Evolutionary conservation across 2,329 filamentous ascomycete species (phyloP), one percentile per base, ranked within the genome.

Genomic region (Epichloe gansuensis): DNA sequence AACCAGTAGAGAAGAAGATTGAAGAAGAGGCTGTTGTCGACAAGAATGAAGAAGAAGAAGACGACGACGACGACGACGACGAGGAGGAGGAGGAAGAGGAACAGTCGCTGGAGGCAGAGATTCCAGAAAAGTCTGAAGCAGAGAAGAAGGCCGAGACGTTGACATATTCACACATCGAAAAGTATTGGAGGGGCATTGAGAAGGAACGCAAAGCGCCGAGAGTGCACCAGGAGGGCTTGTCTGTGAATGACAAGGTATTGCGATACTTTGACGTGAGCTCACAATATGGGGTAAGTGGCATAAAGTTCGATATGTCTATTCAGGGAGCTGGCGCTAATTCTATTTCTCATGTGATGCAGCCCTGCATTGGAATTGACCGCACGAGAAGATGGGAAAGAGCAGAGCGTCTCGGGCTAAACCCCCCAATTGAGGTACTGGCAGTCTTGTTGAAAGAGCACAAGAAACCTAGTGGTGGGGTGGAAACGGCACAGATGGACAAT

Each of bases 261-360:
- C 76, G 91, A 56, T 87, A 95, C 65, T 98, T 93, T 69, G 93
- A 98, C 66, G 85, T 95, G 58, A 93, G 84, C 63, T 87, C 80
- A 54, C 87, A 95, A 62, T 98, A 87, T 66, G 93, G 93, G 52
- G 89, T 95, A 80, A 73, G 87, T 81, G 13, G 47, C 36, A 21
- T 39, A 2, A 25, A 27, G 11, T 23, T 15, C 7, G n/a, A 23
- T 11, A 6, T 13, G 5, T 25, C 17, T 43, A 8, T 36, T 38
- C 48, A 50, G 27, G 46, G 50, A 58, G 55, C 17, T 41, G 11
- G 27, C 59, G 57, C 57, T 45, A 27, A 50, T 47, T 52, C 15
- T 38, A 17, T 47, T 39, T 41, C 36, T n/a, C 3, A 27, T 9
- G 17, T 11, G 44, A 15, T 17, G n/a, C 54, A 95, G 88, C 93